phyloP scores from a whole-genome alignment of 129 eudicot genomes.

The Lonicera japonica region DNA sequence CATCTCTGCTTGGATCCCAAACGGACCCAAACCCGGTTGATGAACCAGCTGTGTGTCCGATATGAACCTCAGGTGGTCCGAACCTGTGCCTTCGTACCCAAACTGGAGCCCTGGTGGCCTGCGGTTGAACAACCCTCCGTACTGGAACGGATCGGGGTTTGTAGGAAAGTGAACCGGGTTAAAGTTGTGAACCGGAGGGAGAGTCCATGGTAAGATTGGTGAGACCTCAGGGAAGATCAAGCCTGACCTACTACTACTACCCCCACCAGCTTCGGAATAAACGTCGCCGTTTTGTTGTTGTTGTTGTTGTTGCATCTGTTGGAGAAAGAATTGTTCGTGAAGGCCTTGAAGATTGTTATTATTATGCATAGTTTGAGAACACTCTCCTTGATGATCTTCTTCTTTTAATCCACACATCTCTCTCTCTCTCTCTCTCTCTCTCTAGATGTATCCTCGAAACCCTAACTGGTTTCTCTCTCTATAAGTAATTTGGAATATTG shows the following conservation, averaged over 20 bases:
- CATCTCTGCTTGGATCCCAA: constrained; percentile 65
- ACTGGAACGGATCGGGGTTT: constrained; percentile 48
- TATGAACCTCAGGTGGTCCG: constrained; percentile 53
- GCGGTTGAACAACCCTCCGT: constrained; percentile 47
- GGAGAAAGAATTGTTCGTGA: constrained; percentile 30
- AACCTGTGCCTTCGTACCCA: constrained; percentile 46
- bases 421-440: constrained; percentile 7
- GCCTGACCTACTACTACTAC: constrained; percentile 21
- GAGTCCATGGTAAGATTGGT: constrained; percentile 58
- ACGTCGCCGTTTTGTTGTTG: constrained; percentile 36
- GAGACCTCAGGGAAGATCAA: constrained; percentile 44
- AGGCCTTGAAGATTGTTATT: constrained; percentile 30
- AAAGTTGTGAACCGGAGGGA: constrained; percentile 43
- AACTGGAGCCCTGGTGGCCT: constrained; percentile 48
- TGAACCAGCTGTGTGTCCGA: constrained; percentile 51
- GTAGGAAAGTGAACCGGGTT: constrained; percentile 40
- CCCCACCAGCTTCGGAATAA: constrained; percentile 18
- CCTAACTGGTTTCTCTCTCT: neutral
- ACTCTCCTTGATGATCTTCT: constrained; percentile 29
- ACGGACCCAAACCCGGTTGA: constrained; percentile 64
- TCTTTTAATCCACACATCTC: constrained; percentile 32
- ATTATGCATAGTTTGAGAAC: constrained; percentile 15
- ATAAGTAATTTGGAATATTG: neutral
- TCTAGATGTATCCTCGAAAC: neutral
- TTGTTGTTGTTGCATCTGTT: constrained; percentile 54